These are phyloP conservation scores for Uromyces viciae-fabae DNA, from an alignment of 1,284 basidiomycete genomes.

Conservation along the genomic window DNA sequence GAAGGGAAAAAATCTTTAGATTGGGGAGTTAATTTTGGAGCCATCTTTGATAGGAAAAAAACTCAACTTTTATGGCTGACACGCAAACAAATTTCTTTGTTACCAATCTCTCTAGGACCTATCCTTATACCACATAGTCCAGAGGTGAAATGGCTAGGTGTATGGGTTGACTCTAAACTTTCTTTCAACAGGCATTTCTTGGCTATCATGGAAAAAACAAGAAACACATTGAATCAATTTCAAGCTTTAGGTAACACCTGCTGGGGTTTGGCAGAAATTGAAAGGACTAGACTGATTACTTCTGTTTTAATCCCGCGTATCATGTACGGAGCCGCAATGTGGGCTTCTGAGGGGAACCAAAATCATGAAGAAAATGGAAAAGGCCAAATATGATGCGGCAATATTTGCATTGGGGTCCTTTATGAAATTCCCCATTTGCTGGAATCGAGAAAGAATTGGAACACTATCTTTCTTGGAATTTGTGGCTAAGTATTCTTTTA, in stretches of 20 bases:
- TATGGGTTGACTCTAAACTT: background rate
- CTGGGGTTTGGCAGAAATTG: background rate
- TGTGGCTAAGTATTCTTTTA: background rate
- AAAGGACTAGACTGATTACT: background rate
- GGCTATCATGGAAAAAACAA: background rate
- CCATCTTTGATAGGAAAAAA: background rate
- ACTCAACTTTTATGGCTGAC: constrained; percentile 3
- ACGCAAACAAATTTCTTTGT: background rate
- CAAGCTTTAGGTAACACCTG: background rate
- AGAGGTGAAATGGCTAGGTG: background rate
- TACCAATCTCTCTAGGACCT: background rate
- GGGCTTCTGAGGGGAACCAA: background rate
- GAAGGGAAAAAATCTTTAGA: background rate
- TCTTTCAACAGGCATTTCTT: background rate
- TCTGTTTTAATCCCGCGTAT: background rate
- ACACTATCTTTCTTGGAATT: background rate
- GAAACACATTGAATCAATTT: background rate
- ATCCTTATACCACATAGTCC: background rate
- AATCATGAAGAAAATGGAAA: background rate
- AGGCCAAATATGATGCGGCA: background rate
- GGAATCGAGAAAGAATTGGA: background rate
- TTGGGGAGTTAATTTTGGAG: background rate
- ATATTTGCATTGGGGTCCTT: background rate
- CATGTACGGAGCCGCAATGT: background rate
- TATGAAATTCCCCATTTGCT: background rate